phyloP scores from a whole-genome alignment of 495 filamentous ascomycete species.

The Hypoxylon trugodes region DNA sequence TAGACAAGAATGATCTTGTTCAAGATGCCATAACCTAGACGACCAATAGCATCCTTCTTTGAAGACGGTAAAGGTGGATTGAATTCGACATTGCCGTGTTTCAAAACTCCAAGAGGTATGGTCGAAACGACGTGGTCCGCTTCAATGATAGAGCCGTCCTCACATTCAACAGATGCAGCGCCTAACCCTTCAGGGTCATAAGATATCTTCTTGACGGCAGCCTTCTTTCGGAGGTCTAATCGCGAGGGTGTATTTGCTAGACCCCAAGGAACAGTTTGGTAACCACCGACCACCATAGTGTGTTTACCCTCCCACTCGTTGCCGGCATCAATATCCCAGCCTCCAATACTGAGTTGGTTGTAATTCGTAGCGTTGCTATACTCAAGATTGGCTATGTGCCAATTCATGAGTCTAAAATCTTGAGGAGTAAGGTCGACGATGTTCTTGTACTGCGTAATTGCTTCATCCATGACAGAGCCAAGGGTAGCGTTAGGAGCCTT shows the following conservation, averaged over 20 bases:
- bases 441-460: constrained; percentile 83
- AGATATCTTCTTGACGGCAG: constrained; percentile 41
- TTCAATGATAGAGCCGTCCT: constrained; percentile 76
- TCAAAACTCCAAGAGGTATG: constrained; percentile 88
- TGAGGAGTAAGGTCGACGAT: constrained; percentile 83
- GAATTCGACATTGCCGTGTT: constrained; percentile 77
- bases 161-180: constrained; percentile 72
- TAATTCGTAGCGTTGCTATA: constrained; percentile 95
- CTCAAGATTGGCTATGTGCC: constrained; percentile 98
- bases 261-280: constrained; percentile 86
- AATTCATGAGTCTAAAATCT: constrained; percentile 91
- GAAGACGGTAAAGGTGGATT: constrained; percentile 83
- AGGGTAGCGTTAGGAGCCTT: constrained; percentile 73
- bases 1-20: constrained; percentile 97
- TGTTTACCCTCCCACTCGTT: constrained; percentile 98
- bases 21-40: constrained; percentile 91
- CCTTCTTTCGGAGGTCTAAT: constrained; percentile 81
- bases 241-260: constrained; percentile 77
- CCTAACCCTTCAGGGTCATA: constrained; percentile 42
- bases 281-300: constrained; percentile 90
- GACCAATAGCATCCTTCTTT: constrained; percentile 81
- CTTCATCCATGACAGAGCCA: constrained; percentile 88
- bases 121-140: constrained; percentile 91
- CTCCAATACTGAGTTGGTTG: constrained; percentile 82
- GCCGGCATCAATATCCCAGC: constrained; percentile 96